phyloP scores from a whole-genome alignment of 2,329 filamentous ascomycete species.

The Endothia cerciana region DNA sequence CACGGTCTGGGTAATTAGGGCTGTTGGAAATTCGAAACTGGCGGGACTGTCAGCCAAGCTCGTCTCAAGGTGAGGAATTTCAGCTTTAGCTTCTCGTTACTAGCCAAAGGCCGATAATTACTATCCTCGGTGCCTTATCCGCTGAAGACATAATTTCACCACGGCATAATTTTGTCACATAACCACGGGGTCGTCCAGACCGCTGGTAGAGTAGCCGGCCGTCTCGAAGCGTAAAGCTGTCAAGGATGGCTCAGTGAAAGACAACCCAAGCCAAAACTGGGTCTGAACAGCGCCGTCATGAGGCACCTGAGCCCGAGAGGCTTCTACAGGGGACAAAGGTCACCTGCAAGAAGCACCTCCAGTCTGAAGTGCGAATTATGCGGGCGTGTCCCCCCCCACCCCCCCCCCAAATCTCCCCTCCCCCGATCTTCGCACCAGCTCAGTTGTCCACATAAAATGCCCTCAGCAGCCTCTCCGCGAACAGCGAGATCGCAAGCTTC shows the following conservation, averaged over 20 bases:
- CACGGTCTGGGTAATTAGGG: not conserved
- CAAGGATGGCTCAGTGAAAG: not conserved
- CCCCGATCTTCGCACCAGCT: not conserved
- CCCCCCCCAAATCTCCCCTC: too few relatives aligned
- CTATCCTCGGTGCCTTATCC: not conserved
- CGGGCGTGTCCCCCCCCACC: too few relatives aligned
- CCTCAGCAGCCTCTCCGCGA: slow-evolving; percentile 31
- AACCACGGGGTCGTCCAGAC: too few relatives aligned
- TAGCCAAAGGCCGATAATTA: not conserved
- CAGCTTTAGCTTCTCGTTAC: not conserved
- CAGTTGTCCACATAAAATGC: slow-evolving; percentile 27
- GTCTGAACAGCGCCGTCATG: not conserved
- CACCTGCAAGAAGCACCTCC: not conserved
- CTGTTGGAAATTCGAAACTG: not conserved
- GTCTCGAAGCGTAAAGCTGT: not conserved
- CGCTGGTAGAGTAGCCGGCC: too few relatives aligned
- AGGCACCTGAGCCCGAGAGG: not conserved
- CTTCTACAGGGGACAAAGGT: not conserved
- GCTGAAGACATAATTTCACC: too few relatives aligned
- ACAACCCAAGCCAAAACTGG: not conserved
- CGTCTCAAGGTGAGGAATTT: not conserved
- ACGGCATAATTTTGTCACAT: too few relatives aligned
- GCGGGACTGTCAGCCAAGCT: not conserved
- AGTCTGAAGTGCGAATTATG: too few relatives aligned
- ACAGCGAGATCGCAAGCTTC: slow-evolving; percentile 49